phyloP scores from a whole-genome alignment of 2,329 filamentous ascomycete species.

The Diaporthe humulicola region DNA sequence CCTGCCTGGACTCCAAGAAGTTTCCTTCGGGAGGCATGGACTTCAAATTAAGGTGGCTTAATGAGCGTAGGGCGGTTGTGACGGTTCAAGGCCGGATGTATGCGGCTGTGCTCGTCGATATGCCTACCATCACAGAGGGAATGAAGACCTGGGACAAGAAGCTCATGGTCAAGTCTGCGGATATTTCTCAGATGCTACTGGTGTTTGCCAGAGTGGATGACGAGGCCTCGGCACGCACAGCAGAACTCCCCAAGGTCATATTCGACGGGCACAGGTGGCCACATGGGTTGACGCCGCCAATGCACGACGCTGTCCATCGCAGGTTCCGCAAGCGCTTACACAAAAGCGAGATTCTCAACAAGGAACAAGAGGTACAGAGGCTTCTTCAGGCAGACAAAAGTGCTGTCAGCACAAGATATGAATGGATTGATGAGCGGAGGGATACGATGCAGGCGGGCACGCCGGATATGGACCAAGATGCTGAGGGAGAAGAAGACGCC shows the following conservation, averaged over 20 bases:
- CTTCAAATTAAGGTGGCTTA: constrained; percentile 84
- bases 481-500: constrained; percentile 63
- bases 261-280: constrained; percentile 80
- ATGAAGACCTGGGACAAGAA: constrained; percentile 96
- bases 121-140: constrained; percentile 88
- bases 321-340: constrained; percentile 87
- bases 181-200: constrained; percentile 90
- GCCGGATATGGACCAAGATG: constrained; percentile 57
- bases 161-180: constrained; percentile 88
- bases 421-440: constrained; percentile 70
- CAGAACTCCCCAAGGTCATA: constrained; percentile 79
- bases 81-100: constrained; percentile 78
- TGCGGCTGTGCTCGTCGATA: constrained; percentile 83
- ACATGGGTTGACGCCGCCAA: constrained; percentile 88
- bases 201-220: constrained; percentile 77
- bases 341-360: constrained; percentile 82
- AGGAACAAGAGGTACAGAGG: constrained; percentile 83
- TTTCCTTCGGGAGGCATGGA: constrained; percentile 73
- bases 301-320: constrained; percentile 86
- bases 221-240: constrained; percentile 75
- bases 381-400: constrained; percentile 78
- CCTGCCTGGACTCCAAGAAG: constrained; percentile 36
- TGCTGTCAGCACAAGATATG: constrained; percentile 71
- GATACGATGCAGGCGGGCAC: constrained; percentile 41
- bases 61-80: constrained; percentile 80